Percentiles rank a stretch among this genome's conserved stretches.
Evolutionary conservation across 192 early-diverging fungal genomes (phyloP).

Genomic region (Gaertneriomyces sp.): DNA sequence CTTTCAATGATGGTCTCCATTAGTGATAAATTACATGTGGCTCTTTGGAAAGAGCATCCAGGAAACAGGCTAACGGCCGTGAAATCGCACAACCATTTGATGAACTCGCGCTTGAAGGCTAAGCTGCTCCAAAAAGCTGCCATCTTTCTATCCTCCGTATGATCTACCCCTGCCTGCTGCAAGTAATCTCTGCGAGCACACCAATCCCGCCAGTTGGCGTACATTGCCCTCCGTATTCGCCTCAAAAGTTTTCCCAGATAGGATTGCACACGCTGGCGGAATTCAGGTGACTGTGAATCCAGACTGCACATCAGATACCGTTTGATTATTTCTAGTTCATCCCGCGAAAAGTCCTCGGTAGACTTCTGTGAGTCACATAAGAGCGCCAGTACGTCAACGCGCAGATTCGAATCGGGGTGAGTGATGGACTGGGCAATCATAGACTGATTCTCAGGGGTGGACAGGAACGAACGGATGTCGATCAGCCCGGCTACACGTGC

Average conservation of each 20-base stretch:
- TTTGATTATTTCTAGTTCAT: constrained; percentile 66
- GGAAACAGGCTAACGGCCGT: constrained; percentile 63
- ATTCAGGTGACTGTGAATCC: constrained; percentile 73
- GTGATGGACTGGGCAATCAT: constrained; percentile 61
- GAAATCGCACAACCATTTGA: constrained; percentile 60
- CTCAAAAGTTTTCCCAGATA: constrained; percentile 33
- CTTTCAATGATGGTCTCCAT: constrained; percentile 38
- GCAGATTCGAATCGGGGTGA: constrained; percentile 68
- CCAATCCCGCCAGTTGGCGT: constrained; percentile 37
- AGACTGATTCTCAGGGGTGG: constrained; percentile 1
- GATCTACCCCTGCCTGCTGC: constrained; percentile 4
- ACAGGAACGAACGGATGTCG: constrained; percentile 27
- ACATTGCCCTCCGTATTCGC: constrained; percentile 37
- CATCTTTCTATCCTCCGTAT: not conserved
- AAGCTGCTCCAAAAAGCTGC: constrained; percentile 30
- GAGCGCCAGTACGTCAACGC: constrained; percentile 74
- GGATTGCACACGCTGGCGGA: constrained; percentile 67
- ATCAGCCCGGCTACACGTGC: constrained; percentile 57
- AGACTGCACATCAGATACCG: constrained; percentile 66
- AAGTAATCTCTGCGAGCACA: constrained; percentile 24
- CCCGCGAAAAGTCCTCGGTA: constrained; percentile 53
- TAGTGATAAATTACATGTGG: constrained; percentile 56
- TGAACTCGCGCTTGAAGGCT: constrained; percentile 46
- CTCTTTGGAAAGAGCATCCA: constrained; percentile 68
- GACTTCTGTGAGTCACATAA: constrained; percentile 76